These are phyloP conservation scores for Grifola frondosa DNA, from an alignment of 1,284 basidiomycete genomes.

Conservation along the genomic window DNA sequence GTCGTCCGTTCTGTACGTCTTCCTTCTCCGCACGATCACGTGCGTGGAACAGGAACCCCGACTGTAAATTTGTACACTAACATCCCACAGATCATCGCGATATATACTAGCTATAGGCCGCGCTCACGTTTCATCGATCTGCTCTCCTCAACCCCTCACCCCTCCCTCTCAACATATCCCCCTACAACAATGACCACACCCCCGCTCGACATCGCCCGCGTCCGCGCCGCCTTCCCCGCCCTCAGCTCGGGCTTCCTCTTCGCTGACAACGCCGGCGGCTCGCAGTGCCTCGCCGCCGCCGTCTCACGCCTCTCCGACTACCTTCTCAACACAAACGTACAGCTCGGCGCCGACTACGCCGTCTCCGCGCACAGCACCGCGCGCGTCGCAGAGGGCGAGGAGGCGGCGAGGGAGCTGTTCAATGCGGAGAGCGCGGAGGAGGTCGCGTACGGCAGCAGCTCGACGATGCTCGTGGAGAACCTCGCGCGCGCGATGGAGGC, in stretches of 20 bases:
- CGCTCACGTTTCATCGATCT: no score
- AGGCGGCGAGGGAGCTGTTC: conserved; percentile 57
- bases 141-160: no score
- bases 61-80: no score
- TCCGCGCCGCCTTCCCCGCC: conserved; percentile 62
- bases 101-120: no score
- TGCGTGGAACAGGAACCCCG: no score
- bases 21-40: no score
- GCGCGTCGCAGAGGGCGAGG: conserved; percentile 52
- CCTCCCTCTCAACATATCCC: no score
- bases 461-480: conserved; percentile 69
- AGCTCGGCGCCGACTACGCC: conserved; percentile 69
- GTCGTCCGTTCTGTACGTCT: no score
- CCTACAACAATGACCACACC: no score
- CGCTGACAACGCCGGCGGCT: conserved; percentile 80
- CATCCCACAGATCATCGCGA: no score
- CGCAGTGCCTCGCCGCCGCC: conserved; percentile 57
- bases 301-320: conserved; percentile 65
- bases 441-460: conserved; percentile 65
- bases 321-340: conserved; percentile 68
- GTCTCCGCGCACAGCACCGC: conserved; percentile 52
- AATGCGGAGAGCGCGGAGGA: conserved; percentile 61
- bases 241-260: conserved; percentile 63
- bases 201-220: conserved; percentile 51
- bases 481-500: conserved; percentile 57